A percentile compares a stretch with the other conserved stretches of the same genome.
Conservation (phyloP, 2,329 filamentous ascomycete genomes). For the Hirsutella thompsonii region DNA sequence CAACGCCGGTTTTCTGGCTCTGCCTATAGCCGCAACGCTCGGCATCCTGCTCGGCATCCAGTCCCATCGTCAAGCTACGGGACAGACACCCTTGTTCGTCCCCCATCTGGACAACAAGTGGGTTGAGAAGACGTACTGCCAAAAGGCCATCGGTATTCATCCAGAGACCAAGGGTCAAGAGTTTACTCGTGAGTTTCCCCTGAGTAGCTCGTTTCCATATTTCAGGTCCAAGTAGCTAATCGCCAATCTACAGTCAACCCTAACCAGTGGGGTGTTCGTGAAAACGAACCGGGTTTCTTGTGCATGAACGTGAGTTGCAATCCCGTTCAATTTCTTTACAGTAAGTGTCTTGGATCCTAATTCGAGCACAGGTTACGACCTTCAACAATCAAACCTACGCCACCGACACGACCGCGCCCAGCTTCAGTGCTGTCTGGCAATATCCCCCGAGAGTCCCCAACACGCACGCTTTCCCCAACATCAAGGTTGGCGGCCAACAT, state of each 20-base stretch:
- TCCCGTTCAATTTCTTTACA: background rate
- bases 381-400: constrained; percentile 37
- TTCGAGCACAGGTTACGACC: constrained; percentile 25
- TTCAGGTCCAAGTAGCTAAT: background rate
- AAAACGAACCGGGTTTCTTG: constrained; percentile 23
- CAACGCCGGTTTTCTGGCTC: constrained; percentile 34
- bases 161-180: constrained; percentile 28
- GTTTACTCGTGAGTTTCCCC: constrained; percentile 30
- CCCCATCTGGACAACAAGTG: constrained; percentile 16
- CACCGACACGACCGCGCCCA: constrained; percentile 30
- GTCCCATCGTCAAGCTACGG: constrained; percentile 25
- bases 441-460: constrained; percentile 30
- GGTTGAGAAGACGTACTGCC: constrained; percentile 24
- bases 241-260: constrained; percentile 31
- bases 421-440: constrained; percentile 40
- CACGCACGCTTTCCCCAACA: constrained; percentile 42
- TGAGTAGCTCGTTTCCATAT: no score
- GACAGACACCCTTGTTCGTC: constrained; percentile 30
- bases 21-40: constrained; percentile 35
- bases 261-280: constrained; percentile 38
- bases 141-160: constrained; percentile 30
- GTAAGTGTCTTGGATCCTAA: background rate
- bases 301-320: constrained; percentile 37
- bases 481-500: constrained; percentile 31
- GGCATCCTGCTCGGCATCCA: constrained; percentile 37